These are phyloP conservation scores for Malassezia nana DNA, from an alignment of 1,284 basidiomycete species.

Conservation along the genomic window DNA sequence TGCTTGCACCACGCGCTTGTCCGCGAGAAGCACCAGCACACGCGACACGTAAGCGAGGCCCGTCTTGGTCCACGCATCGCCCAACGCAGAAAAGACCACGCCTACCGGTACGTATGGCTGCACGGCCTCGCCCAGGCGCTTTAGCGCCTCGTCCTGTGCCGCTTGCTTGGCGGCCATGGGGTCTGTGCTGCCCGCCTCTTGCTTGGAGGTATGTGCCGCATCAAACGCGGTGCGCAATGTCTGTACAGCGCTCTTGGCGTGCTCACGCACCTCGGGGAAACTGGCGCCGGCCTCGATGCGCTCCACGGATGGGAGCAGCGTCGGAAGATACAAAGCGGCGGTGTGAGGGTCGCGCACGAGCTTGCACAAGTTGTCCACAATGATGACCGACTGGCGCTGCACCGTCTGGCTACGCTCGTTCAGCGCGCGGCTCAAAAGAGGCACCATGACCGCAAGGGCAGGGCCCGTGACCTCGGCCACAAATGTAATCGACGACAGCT, in stretches of 20 bases:
- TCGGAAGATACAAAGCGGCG: conserved; percentile 77
- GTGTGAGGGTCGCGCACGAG: conserved; percentile 84
- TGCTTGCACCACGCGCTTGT: conserved; percentile 43
- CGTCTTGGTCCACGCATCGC: conserved; percentile 32
- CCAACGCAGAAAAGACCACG: conserved; percentile 28
- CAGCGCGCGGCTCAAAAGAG: conserved; percentile 78
- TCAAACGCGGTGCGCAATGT: conserved; percentile 36
- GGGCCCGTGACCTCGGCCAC: conserved; percentile 95
- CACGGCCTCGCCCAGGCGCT: conserved; percentile 28
- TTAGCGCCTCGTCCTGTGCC: conserved; percentile 27
- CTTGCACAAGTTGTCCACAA: conserved; percentile 95
- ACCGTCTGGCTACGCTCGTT: conserved; percentile 81
- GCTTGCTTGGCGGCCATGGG: conserved; percentile 21
- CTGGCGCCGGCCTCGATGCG: conserved; percentile 82
- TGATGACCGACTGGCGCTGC: conserved; percentile 63
- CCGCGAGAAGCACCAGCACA: conserved; percentile 35
- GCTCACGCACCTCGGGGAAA: conserved; percentile 71
- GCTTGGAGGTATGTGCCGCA: conserved; percentile 22
- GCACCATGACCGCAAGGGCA: conserved; percentile 88
- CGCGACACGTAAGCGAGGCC: conserved; percentile 40
- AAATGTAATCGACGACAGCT: conserved; percentile 84
- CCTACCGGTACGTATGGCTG: conserved; percentile 27
- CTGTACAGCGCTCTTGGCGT: conserved; percentile 38
- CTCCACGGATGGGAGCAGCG: conserved; percentile 80
- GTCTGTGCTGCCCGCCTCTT: conserved; percentile 25